Conservation (phyloP, 2,329 filamentous ascomycete species). For the Lizonia empirigonia region DNA sequence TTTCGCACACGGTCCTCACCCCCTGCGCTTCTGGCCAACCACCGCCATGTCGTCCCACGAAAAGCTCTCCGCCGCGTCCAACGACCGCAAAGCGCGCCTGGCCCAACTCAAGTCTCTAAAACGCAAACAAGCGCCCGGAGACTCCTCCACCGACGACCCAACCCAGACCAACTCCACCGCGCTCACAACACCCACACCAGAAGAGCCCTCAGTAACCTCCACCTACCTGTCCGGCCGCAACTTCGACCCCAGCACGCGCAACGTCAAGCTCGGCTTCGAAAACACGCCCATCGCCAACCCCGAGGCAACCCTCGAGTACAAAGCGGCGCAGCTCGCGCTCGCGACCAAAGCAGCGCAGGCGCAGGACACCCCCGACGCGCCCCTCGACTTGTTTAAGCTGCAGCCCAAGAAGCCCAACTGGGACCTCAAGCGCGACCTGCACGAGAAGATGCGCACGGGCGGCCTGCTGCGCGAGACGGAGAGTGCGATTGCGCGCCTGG, state of each 20-base stretch:
- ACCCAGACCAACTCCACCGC: conserved; percentile 20
- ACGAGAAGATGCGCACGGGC: conserved; percentile 75
- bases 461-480: conserved; percentile 83
- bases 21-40: not conserved
- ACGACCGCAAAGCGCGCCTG: conserved; percentile 93
- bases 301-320: conserved; percentile 78
- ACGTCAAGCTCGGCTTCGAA: conserved; percentile 92
- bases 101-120: conserved; percentile 94
- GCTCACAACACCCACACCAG: conserved; percentile 22
- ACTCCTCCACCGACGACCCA: conserved; percentile 19
- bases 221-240: conserved; percentile 85
- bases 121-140: conserved; percentile 73
- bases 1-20: too few relatives aligned
- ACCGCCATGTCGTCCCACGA: conserved; percentile 61
- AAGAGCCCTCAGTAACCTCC: conserved; percentile 53
- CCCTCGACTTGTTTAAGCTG: conserved; percentile 88
- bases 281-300: conserved; percentile 69
- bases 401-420: conserved; percentile 99
- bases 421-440: conserved; percentile 87
- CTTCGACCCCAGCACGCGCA: conserved; percentile 82
- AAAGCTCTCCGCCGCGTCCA: conserved; percentile 78
- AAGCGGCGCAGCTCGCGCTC: conserved; percentile 68
- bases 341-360: conserved; percentile 58
- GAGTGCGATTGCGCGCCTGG: conserved; percentile 87
- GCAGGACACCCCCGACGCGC: conserved; percentile 64